Percentiles rank a stretch among this genome's conserved stretches.
Conservation (phyloP, 192 early-diverging fungal species). For the Rhizoclosmatium globosum region DNA sequence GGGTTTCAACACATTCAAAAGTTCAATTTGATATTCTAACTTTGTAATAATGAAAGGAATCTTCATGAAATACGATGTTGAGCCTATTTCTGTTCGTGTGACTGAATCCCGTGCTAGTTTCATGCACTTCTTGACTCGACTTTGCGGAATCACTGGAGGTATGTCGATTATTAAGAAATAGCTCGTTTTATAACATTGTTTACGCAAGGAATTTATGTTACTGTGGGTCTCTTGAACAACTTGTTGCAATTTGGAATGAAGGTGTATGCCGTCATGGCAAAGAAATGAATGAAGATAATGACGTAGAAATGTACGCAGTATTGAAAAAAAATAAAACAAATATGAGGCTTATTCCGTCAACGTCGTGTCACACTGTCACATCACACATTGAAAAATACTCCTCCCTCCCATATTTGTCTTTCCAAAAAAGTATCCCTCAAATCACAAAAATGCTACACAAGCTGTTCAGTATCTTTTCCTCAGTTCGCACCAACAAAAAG, state of each 20-base stretch:
- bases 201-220: slow-evolving; percentile 36
- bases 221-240: slow-evolving; percentile 40
- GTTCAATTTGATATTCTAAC: slow-evolving; percentile 9
- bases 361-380: no score
- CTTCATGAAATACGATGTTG: slow-evolving; percentile 93
- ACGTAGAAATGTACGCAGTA: no score
- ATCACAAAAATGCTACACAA: no score
- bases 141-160: slow-evolving; percentile 90
- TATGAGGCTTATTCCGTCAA: no score
- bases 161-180: neutral
- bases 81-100: slow-evolving; percentile 85
- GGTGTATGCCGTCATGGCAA: neutral
- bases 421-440: no score
- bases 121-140: slow-evolving; percentile 75
- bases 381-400: no score
- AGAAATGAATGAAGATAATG: no score
- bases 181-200: neutral
- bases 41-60: slow-evolving; percentile 55
- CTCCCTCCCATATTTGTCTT: no score
- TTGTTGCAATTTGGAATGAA: slow-evolving; percentile 30
- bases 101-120: slow-evolving; percentile 71
- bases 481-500: no score
- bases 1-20: slow-evolving; percentile 11
- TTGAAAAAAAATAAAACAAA: no score
- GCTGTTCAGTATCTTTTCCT: no score